Percentiles rank a stretch among this genome's conserved stretches.
Conservation (phyloP, 345 rosid genomes). For the Balakata baccata region DNA sequence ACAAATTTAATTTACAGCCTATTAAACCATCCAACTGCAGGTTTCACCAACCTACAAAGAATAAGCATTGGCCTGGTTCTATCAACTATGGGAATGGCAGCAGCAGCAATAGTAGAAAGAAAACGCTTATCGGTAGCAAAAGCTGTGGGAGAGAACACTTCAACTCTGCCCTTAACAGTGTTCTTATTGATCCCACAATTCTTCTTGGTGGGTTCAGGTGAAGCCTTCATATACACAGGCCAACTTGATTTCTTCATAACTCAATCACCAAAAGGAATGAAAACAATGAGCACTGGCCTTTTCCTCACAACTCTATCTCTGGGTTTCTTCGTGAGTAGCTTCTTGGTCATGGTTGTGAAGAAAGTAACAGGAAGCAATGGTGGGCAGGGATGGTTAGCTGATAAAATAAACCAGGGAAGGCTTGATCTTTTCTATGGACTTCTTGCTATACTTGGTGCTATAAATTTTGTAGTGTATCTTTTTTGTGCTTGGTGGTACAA, state of each 20-base stretch:
- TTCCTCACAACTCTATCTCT: slow-evolving; percentile 63
- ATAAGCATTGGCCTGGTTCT: slow-evolving; percentile 50
- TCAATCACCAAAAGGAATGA: slow-evolving; percentile 64
- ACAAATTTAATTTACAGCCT: no score
- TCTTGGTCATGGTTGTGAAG: slow-evolving; percentile 52
- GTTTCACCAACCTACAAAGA: slow-evolving; percentile 52
- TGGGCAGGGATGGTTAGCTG: slow-evolving; percentile 53
- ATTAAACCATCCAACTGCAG: slow-evolving; percentile 23
- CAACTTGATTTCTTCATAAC: slow-evolving; percentile 71
- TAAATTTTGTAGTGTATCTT: slow-evolving; percentile 44
- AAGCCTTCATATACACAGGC: slow-evolving; percentile 63
- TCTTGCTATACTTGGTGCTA: slow-evolving; percentile 40
- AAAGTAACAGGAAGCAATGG: slow-evolving; percentile 30
- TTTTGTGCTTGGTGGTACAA: slow-evolving; percentile 46
- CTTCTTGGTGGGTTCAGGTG: slow-evolving; percentile 58
- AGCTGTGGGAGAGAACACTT: slow-evolving; percentile 12
- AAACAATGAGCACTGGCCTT: slow-evolving; percentile 69
- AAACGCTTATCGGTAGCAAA: slow-evolving; percentile 43
- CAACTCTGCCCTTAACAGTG: slow-evolving; percentile 43
- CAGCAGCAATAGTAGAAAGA: slow-evolving; percentile 45
- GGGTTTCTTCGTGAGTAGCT: slow-evolving; percentile 62
- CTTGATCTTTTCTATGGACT: slow-evolving; percentile 61
- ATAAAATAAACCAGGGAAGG: slow-evolving; percentile 52
- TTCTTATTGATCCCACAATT: slow-evolving; percentile 59
- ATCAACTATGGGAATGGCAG: slow-evolving; percentile 51